Evolutionary conservation across 306 rosid species (phyloP).

Genomic region (Cercis canadensis): DNA sequence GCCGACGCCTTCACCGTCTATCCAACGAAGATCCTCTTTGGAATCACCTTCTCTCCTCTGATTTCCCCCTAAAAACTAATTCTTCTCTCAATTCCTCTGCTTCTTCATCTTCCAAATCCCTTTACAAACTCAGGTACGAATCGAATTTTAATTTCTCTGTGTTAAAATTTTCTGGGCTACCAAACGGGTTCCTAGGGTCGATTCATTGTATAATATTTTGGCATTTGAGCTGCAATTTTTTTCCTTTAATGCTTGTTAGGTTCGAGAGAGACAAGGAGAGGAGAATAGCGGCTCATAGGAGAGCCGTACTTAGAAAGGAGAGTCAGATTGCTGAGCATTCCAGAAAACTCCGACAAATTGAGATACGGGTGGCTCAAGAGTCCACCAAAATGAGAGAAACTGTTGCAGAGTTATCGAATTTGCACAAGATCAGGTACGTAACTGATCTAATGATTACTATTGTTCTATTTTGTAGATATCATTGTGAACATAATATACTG

Average conservation of each 20-base stretch:
- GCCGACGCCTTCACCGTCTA: conserved; percentile 62
- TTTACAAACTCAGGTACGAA: conserved; percentile 58
- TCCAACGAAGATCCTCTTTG: conserved; percentile 64
- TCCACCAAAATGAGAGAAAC: conserved; percentile 36
- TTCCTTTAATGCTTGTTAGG: conserved; percentile 38
- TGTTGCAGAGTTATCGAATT: conserved; percentile 56
- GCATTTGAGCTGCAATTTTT: neutral
- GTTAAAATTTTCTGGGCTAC: neutral
- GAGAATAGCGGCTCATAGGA: conserved; percentile 60
- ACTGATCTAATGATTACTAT: neutral
- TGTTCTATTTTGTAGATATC: neutral
- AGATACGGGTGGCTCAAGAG: conserved; percentile 52
- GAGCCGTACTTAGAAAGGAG: conserved; percentile 68
- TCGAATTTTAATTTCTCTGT: neutral
- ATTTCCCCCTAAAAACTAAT: conserved; percentile 43
- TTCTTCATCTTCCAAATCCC: conserved; percentile 48
- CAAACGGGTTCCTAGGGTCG: neutral
- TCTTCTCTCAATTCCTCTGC: conserved; percentile 11
- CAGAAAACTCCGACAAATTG: conserved; percentile 55
- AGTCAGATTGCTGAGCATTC: conserved; percentile 67
- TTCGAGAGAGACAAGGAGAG: conserved; percentile 68
- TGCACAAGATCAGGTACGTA: conserved; percentile 61
- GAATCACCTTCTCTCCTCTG: conserved; percentile 65
- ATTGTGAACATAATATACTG: neutral
- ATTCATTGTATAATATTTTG: neutral